A percentile compares a stretch with the other conserved stretches of the same genome.
phyloP scores from a whole-genome alignment of 2,329 filamentous ascomycete species.

The Colletotrichum orchidophilum region DNA sequence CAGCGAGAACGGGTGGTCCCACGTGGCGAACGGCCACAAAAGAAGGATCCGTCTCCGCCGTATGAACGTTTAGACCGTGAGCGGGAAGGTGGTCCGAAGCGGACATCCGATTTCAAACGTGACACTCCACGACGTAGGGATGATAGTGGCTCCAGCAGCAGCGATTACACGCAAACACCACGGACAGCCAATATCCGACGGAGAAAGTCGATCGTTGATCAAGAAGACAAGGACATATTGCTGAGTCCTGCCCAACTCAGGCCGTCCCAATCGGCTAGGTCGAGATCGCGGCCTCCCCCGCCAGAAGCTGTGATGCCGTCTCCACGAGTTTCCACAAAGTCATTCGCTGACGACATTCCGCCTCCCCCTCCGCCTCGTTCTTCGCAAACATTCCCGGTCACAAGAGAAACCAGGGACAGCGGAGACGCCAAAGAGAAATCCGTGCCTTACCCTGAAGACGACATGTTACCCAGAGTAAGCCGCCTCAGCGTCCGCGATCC shows the following conservation, averaged over 20 bases:
- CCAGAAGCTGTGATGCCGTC: slow-evolving; percentile 44
- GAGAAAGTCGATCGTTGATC: slow-evolving; percentile 46
- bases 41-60: slow-evolving; percentile 43
- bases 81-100: slow-evolving; percentile 36
- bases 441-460: slow-evolving; percentile 41
- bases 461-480: slow-evolving; percentile 40
- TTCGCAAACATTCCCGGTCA: slow-evolving; percentile 43
- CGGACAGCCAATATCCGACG: slow-evolving; percentile 42
- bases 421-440: slow-evolving; percentile 32
- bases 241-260: slow-evolving; percentile 37
- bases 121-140: slow-evolving; percentile 41
- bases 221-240: slow-evolving; percentile 43
- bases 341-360: slow-evolving; percentile 27
- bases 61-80: slow-evolving; percentile 39
- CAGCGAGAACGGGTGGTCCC: slow-evolving; percentile 27
- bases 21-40: slow-evolving; percentile 35
- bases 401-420: slow-evolving; percentile 23
- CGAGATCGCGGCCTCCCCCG: slow-evolving; percentile 47
- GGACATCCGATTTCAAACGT: slow-evolving; percentile 40
- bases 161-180: slow-evolving; percentile 47
- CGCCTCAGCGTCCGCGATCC: slow-evolving; percentile 22
- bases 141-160: slow-evolving; percentile 51
- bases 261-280: slow-evolving; percentile 34
- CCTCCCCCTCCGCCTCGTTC: slow-evolving; percentile 36
- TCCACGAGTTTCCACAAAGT: slow-evolving; percentile 36